Base-by-base conservation (phyloP, 2,329 filamentous ascomycete genomes). In the Dothistroma septosporum region DNA sequence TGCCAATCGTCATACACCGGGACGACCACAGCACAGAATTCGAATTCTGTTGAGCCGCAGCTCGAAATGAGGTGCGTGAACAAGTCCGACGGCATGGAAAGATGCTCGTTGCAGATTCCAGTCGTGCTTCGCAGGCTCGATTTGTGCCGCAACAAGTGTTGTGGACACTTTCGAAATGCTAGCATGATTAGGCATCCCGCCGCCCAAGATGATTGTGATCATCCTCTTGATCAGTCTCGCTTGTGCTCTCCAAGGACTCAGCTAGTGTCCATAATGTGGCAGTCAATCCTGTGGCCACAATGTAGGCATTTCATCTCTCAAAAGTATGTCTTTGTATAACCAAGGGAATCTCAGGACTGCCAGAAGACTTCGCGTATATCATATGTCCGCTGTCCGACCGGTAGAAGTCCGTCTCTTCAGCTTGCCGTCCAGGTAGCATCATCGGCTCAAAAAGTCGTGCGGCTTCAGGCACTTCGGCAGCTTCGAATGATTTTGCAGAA, bases 371-470 rank as follows among this genome's bases (percentile, higher is more conserved):
- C 6, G 48, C 48, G 28, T 32, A 52, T 12, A 52, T n/a, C 48
- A 52, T 52, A 2, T 32, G 12, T 7, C 48, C 48, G 11, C 19
- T 52, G 12, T 52, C 7, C 4, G 28, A 24, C 7, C 21, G 14
- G n/a, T 57, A 57, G 41, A 57, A 58, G 31, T 33, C 32, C 9
- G 47, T 52, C 19, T 44, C 24, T n/a, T 58, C 32, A n/a, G 50
- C 44, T 31, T 58, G 56, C 14, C 44, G 50, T 7, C 56, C 48
- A 31, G 56, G 56, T 4, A 58, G 48, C 56, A 58, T 58, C 56
- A 58, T 58, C 16, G 56, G 56, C 47, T 58, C 56, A 22, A 58
- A 58, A 2, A 58, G 21, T 6, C 56, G 47, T 44, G 56, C 56
- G n/a, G 37, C 24, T 21, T 58, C 56, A 9, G 28, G 47, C 22